Conservation (phyloP, 805 yeast species). For the Kodamaea hsintzibuensis region DNA sequence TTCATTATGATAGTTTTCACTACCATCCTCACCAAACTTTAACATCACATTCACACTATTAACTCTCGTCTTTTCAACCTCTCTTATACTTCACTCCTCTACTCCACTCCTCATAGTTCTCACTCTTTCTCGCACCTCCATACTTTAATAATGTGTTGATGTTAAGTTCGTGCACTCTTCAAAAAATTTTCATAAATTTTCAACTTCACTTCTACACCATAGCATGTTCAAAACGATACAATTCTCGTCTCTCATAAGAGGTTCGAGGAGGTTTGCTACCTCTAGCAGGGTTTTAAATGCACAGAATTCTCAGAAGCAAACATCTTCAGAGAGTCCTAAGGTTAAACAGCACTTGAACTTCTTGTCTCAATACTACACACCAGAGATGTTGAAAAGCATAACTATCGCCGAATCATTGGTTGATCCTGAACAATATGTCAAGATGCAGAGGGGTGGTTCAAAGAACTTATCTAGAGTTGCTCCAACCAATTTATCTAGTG, state of each 20-base stretch:
- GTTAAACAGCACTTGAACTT: slow-evolving; percentile 49
- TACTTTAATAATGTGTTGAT: background rate
- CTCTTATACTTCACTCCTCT: too few relatives aligned
- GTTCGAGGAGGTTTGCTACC: slow-evolving; percentile 5
- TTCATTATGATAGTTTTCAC: too few relatives aligned
- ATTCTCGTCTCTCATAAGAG: background rate
- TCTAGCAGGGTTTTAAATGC: slow-evolving; percentile 1
- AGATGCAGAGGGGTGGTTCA: slow-evolving; percentile 33
- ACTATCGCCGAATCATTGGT: slow-evolving; percentile 76
- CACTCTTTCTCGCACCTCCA: background rate
- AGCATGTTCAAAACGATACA: background rate
- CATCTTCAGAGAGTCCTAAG: slow-evolving; percentile 12
- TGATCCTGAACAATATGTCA: slow-evolving; percentile 59
- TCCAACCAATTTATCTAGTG: slow-evolving; percentile 64
- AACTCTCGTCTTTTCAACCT: too few relatives aligned
- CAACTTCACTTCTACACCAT: background rate
- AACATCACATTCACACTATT: too few relatives aligned
- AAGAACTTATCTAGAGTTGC: slow-evolving; percentile 52
- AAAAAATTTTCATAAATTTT: background rate
- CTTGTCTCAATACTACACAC: slow-evolving; percentile 76
- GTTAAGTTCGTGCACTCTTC: slow-evolving; percentile 1
- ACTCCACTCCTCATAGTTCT: too few relatives aligned
- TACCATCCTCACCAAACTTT: too few relatives aligned
- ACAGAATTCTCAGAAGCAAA: background rate
- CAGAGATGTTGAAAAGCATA: slow-evolving; percentile 78